These are phyloP conservation scores for Talaromyces borbonicus DNA, from an alignment of 495 filamentous ascomycete genomes.

Conservation along the genomic window DNA sequence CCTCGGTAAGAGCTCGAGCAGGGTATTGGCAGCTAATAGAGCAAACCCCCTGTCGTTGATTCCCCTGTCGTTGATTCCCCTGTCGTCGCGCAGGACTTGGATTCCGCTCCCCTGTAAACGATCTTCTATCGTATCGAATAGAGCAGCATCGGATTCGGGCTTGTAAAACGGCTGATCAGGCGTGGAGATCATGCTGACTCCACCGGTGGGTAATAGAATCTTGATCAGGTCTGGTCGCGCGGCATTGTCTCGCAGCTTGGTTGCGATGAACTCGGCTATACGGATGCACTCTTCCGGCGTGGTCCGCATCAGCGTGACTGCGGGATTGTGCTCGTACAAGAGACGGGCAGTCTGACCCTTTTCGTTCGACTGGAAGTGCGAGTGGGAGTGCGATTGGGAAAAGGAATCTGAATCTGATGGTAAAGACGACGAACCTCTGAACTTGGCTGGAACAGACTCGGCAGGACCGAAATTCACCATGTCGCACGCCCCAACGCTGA, in stretches of 20 bases:
- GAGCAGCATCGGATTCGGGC: conserved; percentile 30
- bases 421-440: too few relatives aligned
- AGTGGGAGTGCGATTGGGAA: too few relatives aligned
- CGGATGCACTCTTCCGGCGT: conserved; percentile 39
- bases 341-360: conserved; percentile 27
- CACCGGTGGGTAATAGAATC: conserved; percentile 48
- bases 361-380: too few relatives aligned
- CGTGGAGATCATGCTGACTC: conserved; percentile 34
- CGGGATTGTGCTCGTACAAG: conserved; percentile 55
- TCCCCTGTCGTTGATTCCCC: conserved; percentile 25
- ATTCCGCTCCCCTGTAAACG: conserved; percentile 30
- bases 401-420: too few relatives aligned
- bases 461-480: conserved; percentile 59
- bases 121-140: conserved; percentile 35
- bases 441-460: conserved; percentile 42
- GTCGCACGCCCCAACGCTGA: conserved; percentile 56
- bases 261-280: conserved; percentile 43
- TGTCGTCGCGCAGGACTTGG: conserved; percentile 20
- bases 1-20: conserved; percentile 13
- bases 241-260: conserved; percentile 35
- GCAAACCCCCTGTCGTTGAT: conserved; percentile 42
- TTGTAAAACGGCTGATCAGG: conserved; percentile 32
- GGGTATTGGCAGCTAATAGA: conserved; percentile 13
- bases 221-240: conserved; percentile 28
- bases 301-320: conserved; percentile 55